A percentile compares a stretch with the other conserved stretches of the same genome.
Conservation (phyloP, 2,329 filamentous ascomycete species). For the Leptodontidium sp. region DNA sequence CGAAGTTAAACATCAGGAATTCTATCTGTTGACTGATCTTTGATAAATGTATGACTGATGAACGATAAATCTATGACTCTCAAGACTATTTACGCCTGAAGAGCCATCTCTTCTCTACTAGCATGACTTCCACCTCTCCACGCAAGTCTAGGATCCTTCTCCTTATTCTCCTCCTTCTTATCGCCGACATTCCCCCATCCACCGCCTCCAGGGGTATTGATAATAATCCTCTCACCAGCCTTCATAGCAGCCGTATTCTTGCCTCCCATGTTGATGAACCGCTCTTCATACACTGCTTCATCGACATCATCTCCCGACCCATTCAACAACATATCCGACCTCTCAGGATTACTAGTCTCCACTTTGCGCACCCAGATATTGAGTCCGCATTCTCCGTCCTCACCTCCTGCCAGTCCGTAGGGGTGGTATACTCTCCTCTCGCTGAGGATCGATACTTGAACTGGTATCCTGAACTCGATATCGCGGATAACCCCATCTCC, state of each 20-base stretch:
- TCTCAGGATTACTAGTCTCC: slow-evolving; percentile 61
- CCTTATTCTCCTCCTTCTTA: slow-evolving; percentile 58
- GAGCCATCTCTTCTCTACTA: slow-evolving; percentile 63
- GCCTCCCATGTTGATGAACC: slow-evolving; percentile 75
- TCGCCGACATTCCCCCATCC: slow-evolving; percentile 74
- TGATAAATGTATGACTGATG: not conserved
- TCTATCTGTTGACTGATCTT: not conserved
- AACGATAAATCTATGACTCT: not conserved
- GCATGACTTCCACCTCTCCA: slow-evolving; percentile 69
- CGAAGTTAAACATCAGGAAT: not conserved
- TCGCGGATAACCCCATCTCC: slow-evolving; percentile 81
- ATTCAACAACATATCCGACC: slow-evolving; percentile 50
- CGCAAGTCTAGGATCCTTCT: slow-evolving; percentile 64
- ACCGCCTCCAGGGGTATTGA: slow-evolving; percentile 81
- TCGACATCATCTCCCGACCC: slow-evolving; percentile 40
- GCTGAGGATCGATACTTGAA: slow-evolving; percentile 81
- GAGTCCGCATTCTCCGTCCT: slow-evolving; percentile 78
- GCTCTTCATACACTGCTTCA: slow-evolving; percentile 59
- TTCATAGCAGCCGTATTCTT: slow-evolving; percentile 84
- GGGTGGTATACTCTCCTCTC: slow-evolving; percentile 80
- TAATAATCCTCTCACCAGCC: slow-evolving; percentile 78
- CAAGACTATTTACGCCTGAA: slow-evolving; percentile 57
- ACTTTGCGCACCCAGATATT: slow-evolving; percentile 89
- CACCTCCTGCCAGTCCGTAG: slow-evolving; percentile 85
- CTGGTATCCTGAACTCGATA: slow-evolving; percentile 80